Evolutionary conservation across 1,139 yeast species (phyloP).

Genomic region (Ashbya aceris): DNA sequence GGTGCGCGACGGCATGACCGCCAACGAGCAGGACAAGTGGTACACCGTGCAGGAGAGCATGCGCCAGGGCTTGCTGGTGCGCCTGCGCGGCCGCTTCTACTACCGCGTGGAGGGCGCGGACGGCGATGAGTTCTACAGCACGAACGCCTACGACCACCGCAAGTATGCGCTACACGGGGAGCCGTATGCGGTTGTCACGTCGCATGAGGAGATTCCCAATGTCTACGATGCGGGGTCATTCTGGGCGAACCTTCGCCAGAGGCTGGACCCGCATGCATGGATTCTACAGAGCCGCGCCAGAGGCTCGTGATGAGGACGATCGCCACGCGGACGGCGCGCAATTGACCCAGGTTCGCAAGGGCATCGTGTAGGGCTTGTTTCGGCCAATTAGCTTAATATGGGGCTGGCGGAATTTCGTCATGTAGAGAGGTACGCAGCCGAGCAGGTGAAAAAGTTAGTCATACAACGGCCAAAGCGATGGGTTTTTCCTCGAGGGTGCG

Average conservation of each 20-base stretch:
- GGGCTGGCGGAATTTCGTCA: too few species aligned
- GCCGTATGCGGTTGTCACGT: constrained; percentile 10
- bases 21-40: constrained; percentile 87
- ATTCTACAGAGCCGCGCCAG: too few species aligned
- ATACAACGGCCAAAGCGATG: too few species aligned
- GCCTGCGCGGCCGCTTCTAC: constrained; percentile 14
- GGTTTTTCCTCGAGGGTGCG: too few species aligned
- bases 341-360: too few species aligned
- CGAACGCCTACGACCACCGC: constrained; percentile 23
- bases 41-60: constrained; percentile 56
- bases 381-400: too few species aligned
- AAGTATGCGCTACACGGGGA: constrained; percentile 11
- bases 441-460: too few species aligned
- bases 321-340: too few species aligned
- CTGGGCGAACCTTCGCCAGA: constrained; percentile 12
- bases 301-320: too few species aligned
- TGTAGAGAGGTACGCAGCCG: too few species aligned
- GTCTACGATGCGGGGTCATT: constrained; percentile 22
- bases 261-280: neutral
- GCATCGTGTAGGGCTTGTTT: too few species aligned
- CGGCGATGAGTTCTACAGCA: constrained; percentile 19
- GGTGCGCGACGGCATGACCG: constrained; percentile 76
- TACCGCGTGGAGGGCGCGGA: constrained; percentile 5
- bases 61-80: constrained; percentile 34
- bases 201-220: constrained; percentile 14